phyloP scores from a whole-genome alignment of 495 filamentous ascomycete species.

The Talaromyces liani region DNA sequence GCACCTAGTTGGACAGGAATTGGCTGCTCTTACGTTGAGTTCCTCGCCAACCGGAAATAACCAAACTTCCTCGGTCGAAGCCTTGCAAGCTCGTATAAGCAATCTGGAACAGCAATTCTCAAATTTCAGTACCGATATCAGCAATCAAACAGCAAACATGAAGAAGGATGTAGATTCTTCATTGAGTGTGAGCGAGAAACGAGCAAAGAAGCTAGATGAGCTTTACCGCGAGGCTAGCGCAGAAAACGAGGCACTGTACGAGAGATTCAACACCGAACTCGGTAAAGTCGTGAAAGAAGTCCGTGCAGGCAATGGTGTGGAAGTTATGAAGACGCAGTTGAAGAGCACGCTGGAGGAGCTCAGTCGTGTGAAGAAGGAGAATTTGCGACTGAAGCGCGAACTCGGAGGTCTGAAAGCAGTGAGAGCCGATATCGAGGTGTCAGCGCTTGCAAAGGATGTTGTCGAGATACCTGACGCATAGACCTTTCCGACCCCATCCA shows the following conservation, averaged over 20 bases:
- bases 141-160: conserved; percentile 49
- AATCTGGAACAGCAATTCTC: conserved; percentile 61
- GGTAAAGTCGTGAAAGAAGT: conserved; percentile 73
- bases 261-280: conserved; percentile 85
- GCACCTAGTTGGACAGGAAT: conserved; percentile 73
- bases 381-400: conserved; percentile 57
- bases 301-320: conserved; percentile 63
- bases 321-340: conserved; percentile 61
- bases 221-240: conserved; percentile 81
- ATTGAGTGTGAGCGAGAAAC: conserved; percentile 63
- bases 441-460: conserved; percentile 8
- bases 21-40: conserved; percentile 51
- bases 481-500: neutral
- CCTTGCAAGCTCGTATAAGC: conserved; percentile 45
- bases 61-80: conserved; percentile 26
- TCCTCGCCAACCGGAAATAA: conserved; percentile 16
- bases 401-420: conserved; percentile 41
- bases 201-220: conserved; percentile 78
- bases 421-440: conserved; percentile 32
- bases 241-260: conserved; percentile 91
- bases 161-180: conserved; percentile 62
- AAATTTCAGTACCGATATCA: conserved; percentile 52
- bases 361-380: conserved; percentile 70
- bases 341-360: conserved; percentile 62
- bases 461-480: neutral